These are phyloP conservation scores for Auriscalpium orientale DNA, from an alignment of 768 basidiomycete genomes.

Conservation along the genomic window DNA sequence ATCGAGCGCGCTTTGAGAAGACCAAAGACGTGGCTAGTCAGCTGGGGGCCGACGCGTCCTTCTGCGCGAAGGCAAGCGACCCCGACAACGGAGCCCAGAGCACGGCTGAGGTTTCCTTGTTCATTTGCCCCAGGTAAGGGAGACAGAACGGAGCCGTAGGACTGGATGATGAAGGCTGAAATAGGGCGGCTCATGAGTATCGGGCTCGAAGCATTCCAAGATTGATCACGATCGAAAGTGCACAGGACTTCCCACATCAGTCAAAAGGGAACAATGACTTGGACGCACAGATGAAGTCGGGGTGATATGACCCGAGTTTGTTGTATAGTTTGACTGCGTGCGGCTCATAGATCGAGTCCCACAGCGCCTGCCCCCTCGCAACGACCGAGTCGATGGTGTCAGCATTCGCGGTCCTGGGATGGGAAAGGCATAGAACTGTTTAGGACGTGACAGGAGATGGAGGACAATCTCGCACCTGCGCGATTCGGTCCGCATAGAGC, in stretches of 20 bases:
- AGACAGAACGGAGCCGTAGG: constrained; percentile 71
- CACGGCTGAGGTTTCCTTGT: constrained; percentile 81
- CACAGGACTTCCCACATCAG: constrained; percentile 5
- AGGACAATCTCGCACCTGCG: constrained; percentile 24
- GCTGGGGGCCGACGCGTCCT: constrained; percentile 76
- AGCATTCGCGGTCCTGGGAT: constrained; percentile 18
- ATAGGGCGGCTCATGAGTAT: constrained; percentile 6
- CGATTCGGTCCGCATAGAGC: constrained; percentile 56
- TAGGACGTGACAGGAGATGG: no score
- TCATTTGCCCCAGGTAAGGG: constrained; percentile 54
- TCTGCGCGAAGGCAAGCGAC: constrained; percentile 82
- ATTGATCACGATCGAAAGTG: constrained; percentile 13
- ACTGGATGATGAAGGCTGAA: constrained; percentile 80
- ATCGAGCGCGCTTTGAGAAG: constrained; percentile 74
- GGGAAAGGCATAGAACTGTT: constrained; percentile 2
- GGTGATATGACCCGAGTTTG: constrained; percentile 84
- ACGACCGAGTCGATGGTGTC: constrained; percentile 64
- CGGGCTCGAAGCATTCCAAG: not conserved
- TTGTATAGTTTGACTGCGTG: constrained; percentile 83
- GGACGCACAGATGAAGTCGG: constrained; percentile 86
- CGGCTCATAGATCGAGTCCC: constrained; percentile 85
- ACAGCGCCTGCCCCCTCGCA: constrained; percentile 62
- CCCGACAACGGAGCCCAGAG: constrained; percentile 77
- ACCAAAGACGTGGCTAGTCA: constrained; percentile 84
- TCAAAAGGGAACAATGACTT: constrained; percentile 2